These are phyloP conservation scores for Aspergillus ellipticus DNA, from an alignment of 495 filamentous ascomycete species.

Conservation along the genomic window DNA sequence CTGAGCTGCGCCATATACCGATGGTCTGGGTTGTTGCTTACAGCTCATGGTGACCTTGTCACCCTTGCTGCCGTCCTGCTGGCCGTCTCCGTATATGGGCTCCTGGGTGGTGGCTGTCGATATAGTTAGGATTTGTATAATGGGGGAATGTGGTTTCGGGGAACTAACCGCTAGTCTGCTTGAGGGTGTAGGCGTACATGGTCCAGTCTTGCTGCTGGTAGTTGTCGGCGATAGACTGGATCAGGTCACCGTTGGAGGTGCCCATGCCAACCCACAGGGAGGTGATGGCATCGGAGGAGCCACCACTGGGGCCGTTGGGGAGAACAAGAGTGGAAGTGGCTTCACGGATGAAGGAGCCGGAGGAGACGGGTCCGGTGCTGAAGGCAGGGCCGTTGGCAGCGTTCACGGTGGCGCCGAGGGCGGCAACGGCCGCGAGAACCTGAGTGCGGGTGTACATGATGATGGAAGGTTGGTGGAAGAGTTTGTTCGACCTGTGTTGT, in stretches of 20 bases:
- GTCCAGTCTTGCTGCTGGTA: slow-evolving; percentile 23
- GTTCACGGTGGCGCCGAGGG: slow-evolving; percentile 14
- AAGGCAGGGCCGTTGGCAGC: slow-evolving; percentile 31
- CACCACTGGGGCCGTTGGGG: slow-evolving; percentile 27
- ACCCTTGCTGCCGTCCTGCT: slow-evolving; percentile 12
- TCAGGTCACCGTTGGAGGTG: slow-evolving; percentile 36
- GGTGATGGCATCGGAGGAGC: slow-evolving; percentile 15
- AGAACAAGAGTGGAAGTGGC: slow-evolving; percentile 35
- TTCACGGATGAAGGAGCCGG: slow-evolving; percentile 31
- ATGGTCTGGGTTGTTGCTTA: slow-evolving; percentile 14
- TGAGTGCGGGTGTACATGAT: slow-evolving; percentile 6
- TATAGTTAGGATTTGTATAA: not conserved
- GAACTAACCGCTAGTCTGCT: slow-evolving; percentile 25
- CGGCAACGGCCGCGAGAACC: slow-evolving; percentile 9
- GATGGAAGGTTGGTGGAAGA: not conserved
- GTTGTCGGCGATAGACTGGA: slow-evolving; percentile 34
- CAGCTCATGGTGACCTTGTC: slow-evolving; percentile 32
- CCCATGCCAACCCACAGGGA: slow-evolving; percentile 39
- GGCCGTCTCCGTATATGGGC: slow-evolving; percentile 26
- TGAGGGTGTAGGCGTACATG: slow-evolving; percentile 27
- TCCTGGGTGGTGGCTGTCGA: slow-evolving; percentile 22
- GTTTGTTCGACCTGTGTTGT: not conserved
- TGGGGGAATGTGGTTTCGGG: not conserved
- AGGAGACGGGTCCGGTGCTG: slow-evolving; percentile 35
- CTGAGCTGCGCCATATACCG: no score